phyloP scores from a whole-genome alignment of 2,329 filamentous ascomycete genomes.

The Malbranchea cinnamomea region DNA sequence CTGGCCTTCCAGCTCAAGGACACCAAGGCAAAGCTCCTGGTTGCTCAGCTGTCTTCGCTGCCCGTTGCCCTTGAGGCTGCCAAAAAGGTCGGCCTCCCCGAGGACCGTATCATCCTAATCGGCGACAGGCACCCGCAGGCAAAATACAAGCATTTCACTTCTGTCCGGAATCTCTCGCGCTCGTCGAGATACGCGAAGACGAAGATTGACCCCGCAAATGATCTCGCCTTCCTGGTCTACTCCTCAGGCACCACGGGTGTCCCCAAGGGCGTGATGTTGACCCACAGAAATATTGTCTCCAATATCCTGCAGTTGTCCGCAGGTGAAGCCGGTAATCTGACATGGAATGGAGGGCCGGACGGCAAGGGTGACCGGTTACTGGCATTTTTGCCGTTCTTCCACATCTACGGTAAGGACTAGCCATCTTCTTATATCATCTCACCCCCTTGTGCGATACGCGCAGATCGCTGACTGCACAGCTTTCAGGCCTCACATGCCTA shows the following conservation, averaged over 20 bases:
- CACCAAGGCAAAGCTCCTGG: constrained; percentile 56
- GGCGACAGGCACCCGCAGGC: constrained; percentile 39
- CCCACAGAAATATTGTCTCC: constrained; percentile 66
- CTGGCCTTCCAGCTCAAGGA: constrained; percentile 73
- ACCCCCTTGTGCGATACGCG: no score
- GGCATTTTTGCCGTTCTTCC: constrained; percentile 76
- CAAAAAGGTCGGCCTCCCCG: constrained; percentile 50
- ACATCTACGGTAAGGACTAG: constrained; percentile 59
- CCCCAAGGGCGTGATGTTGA: constrained; percentile 82
- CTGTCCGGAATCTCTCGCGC: constrained; percentile 49
- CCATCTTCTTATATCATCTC: neutral
- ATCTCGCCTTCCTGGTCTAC: constrained; percentile 75
- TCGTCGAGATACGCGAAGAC: constrained; percentile 43
- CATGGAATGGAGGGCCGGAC: constrained; percentile 42
- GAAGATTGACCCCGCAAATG: constrained; percentile 51
- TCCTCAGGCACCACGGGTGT: constrained; percentile 80
- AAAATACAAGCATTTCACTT: constrained; percentile 46
- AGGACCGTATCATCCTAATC: constrained; percentile 59
- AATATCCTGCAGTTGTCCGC: constrained; percentile 47
- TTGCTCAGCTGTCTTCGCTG: constrained; percentile 57
- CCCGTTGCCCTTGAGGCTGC: constrained; percentile 53
- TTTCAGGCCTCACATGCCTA: constrained; percentile 51
- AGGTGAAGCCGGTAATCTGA: constrained; percentile 42
- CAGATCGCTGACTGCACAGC: constrained; percentile 6
- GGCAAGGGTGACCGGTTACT: constrained; percentile 57